Evolutionary conservation across 768 basidiomycete genomes (phyloP).

Genomic region (Suillus cothurnatus): DNA sequence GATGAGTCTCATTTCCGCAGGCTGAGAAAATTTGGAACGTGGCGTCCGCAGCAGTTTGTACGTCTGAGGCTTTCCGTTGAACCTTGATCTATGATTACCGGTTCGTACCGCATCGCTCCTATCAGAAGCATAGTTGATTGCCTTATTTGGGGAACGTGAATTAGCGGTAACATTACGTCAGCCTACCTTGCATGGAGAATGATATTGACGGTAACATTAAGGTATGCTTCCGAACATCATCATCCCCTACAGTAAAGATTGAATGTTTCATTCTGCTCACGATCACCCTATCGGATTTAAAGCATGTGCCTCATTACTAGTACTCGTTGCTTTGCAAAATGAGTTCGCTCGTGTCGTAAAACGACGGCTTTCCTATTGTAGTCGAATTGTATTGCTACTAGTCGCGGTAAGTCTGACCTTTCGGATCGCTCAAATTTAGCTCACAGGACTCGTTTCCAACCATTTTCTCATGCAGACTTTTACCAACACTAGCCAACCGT

Average conservation of each 20-base stretch:
- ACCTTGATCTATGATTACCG: no score
- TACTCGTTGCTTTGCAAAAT: not conserved
- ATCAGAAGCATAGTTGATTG: not conserved
- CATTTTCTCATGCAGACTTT: not conserved
- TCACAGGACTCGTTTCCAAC: not conserved
- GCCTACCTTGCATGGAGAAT: not conserved
- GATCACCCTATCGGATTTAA: not conserved
- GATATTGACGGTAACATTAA: not conserved
- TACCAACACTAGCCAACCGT: not conserved
- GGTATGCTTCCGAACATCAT: not conserved
- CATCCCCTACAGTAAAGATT: not conserved
- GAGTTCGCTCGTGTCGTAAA: not conserved
- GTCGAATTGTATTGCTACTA: not conserved
- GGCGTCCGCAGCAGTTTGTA: no score
- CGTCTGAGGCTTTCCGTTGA: no score
- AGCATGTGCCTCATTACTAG: not conserved
- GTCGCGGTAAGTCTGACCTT: not conserved
- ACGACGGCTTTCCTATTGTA: not conserved
- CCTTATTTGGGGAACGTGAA: not conserved
- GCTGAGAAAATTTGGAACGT: no score
- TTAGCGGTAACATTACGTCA: not conserved
- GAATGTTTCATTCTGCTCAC: not conserved
- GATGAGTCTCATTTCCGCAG: no score
- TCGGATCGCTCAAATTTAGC: not conserved
- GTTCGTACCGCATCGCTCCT: no score